These are phyloP conservation scores for Physocladia obscura DNA, from an alignment of 192 early-diverging fungal species.

Conservation along the genomic window DNA sequence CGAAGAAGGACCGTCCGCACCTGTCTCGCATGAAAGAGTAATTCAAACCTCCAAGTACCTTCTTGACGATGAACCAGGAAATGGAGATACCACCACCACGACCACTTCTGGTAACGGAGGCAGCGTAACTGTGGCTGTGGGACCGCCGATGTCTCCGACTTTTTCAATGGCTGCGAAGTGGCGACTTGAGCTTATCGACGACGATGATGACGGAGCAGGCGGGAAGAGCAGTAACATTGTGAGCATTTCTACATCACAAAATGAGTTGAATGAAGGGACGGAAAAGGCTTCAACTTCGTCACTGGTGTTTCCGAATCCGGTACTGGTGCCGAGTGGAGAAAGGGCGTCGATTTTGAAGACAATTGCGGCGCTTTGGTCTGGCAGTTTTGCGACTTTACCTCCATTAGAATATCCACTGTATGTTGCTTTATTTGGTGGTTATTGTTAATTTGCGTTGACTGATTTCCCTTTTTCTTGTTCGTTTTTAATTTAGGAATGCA, in stretches of 20 bases:
- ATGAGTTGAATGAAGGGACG: not conserved
- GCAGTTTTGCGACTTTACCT: slow-evolving; percentile 61
- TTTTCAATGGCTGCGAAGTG: not conserved
- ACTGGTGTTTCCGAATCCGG: slow-evolving; percentile 13
- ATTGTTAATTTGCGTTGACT: not conserved
- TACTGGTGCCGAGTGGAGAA: slow-evolving; percentile 34
- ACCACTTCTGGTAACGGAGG: not conserved
- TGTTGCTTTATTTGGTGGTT: slow-evolving; percentile 29
- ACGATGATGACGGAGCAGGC: not conserved
- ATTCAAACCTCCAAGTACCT: too few relatives aligned
- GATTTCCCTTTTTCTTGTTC: not conserved
- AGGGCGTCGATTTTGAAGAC: slow-evolving; percentile 74
- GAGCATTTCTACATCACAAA: not conserved
- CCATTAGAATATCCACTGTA: slow-evolving; percentile 77
- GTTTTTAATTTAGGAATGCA: slow-evolving; percentile 36
- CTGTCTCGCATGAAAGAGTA: too few relatives aligned
- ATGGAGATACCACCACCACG: not conserved
- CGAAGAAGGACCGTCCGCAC: too few relatives aligned
- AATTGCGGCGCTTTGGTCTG: slow-evolving; percentile 71
- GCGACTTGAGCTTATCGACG: slow-evolving; percentile 17
- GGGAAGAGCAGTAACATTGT: not conserved
- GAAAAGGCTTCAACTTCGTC: not conserved
- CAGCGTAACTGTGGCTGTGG: not conserved
- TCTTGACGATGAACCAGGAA: not conserved
- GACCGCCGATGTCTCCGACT: not conserved